Evolutionary conservation across 2,329 filamentous ascomycete genomes (phyloP), one percentile per base, ranked within the genome.

Genomic region (Penicillium sp.): DNA sequence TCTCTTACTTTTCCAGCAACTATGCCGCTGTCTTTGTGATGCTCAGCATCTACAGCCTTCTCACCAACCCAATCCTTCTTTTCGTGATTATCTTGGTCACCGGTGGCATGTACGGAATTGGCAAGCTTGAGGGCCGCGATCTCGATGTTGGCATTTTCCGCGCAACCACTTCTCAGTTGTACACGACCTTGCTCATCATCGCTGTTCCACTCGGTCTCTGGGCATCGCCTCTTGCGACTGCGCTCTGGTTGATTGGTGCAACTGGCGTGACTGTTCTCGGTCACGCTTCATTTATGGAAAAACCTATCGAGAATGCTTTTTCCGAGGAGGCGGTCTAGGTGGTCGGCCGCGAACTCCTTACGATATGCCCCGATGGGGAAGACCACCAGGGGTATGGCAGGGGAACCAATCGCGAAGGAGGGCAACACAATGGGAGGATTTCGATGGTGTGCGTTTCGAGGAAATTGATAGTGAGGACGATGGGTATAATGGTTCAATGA

Each of bases 251-350:
- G 72, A 91, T 97, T 71, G 94, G 94, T 73, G 94, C 94, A 67
- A 93, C 89, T 66, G 92, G 91, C 73, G 91, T 97, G 73, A 90
- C 87, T 72, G 95, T 97, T 65, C 80, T 97, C 64, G 94, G 94
- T 77, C 94, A 99, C 79, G 94, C 94, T 66, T 83, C 91, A 62
- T 85, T 97, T 73, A 87, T 97, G 88, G 93, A 97, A 75, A 97
- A 96, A 84, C 93, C 93, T 59, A 96, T 97, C 81, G 94, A 97
- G 87, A 93, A 95, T 92, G 92, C 92, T 97, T 99, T 99, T 97
- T 97, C 93, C 83, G 94, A 95, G 92, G 94, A 99, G 93, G 93
- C 94, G 92, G 94, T 99, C 89, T 99, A 97, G 87, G 84, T 95
- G 92, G 92, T 97, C 94, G 93, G 91, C 93, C 93, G 94, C 94